Conservation (phyloP, 805 yeast species). For the Candida namnaoensis region DNA sequence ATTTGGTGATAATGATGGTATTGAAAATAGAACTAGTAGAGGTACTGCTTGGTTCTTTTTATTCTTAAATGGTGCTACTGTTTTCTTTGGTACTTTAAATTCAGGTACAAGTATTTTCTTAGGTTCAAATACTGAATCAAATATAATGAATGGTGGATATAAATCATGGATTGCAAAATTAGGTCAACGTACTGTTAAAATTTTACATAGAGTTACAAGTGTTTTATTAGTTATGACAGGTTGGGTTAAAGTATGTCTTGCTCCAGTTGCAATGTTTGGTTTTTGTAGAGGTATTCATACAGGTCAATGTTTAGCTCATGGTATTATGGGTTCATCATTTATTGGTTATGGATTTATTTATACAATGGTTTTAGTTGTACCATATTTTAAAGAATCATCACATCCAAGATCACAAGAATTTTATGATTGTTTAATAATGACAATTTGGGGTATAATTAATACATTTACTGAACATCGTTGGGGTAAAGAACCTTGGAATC, state of each 20-base stretch:
- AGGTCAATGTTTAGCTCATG: constrained; percentile 96
- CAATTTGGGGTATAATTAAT: constrained; percentile 86
- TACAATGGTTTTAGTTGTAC: constrained; percentile 56
- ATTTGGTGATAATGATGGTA: constrained; percentile 57
- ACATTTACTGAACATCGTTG: constrained; percentile 96
- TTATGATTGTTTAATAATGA: constrained; percentile 74
- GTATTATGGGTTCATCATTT: constrained; percentile 92
- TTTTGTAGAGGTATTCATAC: constrained; percentile 79
- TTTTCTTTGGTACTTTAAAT: constrained; percentile 46
- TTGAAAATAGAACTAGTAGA: constrained; percentile 58
- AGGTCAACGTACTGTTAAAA: constrained; percentile 25
- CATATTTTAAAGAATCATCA: constrained; percentile 58
- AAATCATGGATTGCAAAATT: constrained; percentile 24
- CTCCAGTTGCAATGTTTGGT: constrained; percentile 78
- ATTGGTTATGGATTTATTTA: constrained; percentile 71
- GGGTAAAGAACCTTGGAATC: constrained; percentile 84
- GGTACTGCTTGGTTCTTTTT: constrained; percentile 62
- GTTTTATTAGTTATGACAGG: constrained; percentile 45
- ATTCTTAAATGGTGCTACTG: constrained; percentile 33
- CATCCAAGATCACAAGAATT: constrained; percentile 67
- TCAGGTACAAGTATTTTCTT: constrained; percentile 40
- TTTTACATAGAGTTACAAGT: constrained; percentile 37
- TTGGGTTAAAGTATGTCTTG: constrained; percentile 74
- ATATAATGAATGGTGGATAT: constrained; percentile 12
- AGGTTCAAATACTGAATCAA: constrained; percentile 16